These are phyloP conservation scores for Coemansia sp. DNA, from an alignment of 192 early-diverging fungal genomes.

Conservation along the genomic window DNA sequence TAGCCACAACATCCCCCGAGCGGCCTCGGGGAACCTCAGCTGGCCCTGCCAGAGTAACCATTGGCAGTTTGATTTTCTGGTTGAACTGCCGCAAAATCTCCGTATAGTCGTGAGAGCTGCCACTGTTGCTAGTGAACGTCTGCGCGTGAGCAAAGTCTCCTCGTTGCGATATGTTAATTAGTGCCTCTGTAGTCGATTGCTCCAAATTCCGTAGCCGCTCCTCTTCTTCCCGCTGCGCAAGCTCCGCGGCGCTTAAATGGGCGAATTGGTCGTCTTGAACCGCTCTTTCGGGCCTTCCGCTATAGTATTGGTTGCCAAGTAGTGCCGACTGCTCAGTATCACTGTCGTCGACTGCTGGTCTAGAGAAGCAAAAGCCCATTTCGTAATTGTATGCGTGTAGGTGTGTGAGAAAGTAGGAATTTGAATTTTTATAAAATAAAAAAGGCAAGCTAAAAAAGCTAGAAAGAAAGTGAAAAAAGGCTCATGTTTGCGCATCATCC, in stretches of 20 bases:
- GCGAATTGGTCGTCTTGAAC: constrained; percentile 45
- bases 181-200: constrained; percentile 44
- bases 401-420: background rate
- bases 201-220: constrained; percentile 48
- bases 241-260: constrained; percentile 38
- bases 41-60: constrained; percentile 35
- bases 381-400: background rate
- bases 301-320: constrained; percentile 11
- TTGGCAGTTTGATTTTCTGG: constrained; percentile 41
- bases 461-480: background rate
- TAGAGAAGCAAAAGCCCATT: constrained; percentile 52
- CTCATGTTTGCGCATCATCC: background rate
- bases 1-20: constrained; percentile 15
- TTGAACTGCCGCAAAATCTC: constrained; percentile 48
- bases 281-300: constrained; percentile 10
- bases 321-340: constrained; percentile 42
- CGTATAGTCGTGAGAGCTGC: constrained; percentile 40
- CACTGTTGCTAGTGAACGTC: constrained; percentile 22
- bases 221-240: constrained; percentile 28
- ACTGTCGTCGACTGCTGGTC: constrained; percentile 36
- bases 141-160: constrained; percentile 31
- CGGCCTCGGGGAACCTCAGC: constrained; percentile 16
- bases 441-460: background rate
- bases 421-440: background rate
- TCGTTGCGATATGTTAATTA: constrained; percentile 50